phyloP scores from a whole-genome alignment of 805 yeast species.

The Saturnispora kantuleensis region DNA sequence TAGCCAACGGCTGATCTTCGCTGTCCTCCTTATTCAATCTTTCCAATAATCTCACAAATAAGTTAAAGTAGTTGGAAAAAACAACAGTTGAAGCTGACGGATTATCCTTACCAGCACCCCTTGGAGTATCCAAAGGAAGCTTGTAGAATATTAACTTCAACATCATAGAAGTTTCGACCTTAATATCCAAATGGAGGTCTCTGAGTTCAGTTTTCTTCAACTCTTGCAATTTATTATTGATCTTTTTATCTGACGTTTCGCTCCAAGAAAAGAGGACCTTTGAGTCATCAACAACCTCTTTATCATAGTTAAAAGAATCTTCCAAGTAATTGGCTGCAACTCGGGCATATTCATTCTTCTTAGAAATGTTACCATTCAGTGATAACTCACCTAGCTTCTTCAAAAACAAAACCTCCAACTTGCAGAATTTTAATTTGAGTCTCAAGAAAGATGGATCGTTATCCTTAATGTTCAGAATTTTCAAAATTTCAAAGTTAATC shows the following conservation, averaged over 20 bases:
- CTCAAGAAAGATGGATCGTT: slow-evolving; percentile 18
- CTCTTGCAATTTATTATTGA: slow-evolving; percentile 12
- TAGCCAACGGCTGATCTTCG: slow-evolving; percentile 14
- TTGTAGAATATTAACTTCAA: slow-evolving; percentile 45
- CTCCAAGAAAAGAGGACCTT: slow-evolving; percentile 7
- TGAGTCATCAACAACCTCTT: background rate
- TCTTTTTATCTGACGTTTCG: slow-evolving; percentile 5
- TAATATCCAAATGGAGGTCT: slow-evolving; percentile 24
- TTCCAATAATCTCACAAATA: slow-evolving; percentile 45
- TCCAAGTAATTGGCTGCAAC: slow-evolving; percentile 28
- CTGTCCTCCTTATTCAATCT: slow-evolving; percentile 26
- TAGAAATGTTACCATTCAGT: slow-evolving; percentile 22
- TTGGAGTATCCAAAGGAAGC: slow-evolving; percentile 52
- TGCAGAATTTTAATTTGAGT: slow-evolving; percentile 25
- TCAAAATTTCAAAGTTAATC: slow-evolving; percentile 18
- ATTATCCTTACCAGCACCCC: slow-evolving; percentile 26
- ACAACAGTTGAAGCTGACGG: slow-evolving; percentile 34
- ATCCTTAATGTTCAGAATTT: slow-evolving; percentile 18
- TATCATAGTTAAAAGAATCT: slow-evolving; percentile 19
- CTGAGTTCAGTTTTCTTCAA: slow-evolving; percentile 18
- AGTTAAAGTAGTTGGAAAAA: slow-evolving; percentile 60
- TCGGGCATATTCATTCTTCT: slow-evolving; percentile 26
- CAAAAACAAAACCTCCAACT: slow-evolving; percentile 21
- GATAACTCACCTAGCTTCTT: slow-evolving; percentile 22
- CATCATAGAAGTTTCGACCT: slow-evolving; percentile 47